These are phyloP conservation scores for Cyberlindnera euphorbiiphila DNA, from an alignment of 805 yeast genomes.

Conservation along the genomic window DNA sequence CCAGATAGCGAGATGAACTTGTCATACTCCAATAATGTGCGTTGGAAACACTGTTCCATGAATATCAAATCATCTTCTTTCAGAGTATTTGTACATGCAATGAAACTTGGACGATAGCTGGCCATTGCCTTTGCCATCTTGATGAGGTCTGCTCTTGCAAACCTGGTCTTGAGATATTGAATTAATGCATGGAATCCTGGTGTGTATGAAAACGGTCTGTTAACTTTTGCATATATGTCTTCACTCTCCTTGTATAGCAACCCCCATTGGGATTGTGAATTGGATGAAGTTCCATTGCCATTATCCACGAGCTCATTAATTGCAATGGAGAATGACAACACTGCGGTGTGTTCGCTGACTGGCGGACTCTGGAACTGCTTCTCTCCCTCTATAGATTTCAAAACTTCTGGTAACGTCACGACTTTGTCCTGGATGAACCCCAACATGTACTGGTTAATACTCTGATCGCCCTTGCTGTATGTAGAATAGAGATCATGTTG, in stretches of 20 bases:
- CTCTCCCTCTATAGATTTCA: constrained; percentile 28
- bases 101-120: constrained; percentile 85
- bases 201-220: constrained; percentile 80
- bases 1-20: constrained; percentile 81
- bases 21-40: constrained; percentile 86
- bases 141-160: constrained; percentile 65
- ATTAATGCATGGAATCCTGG: constrained; percentile 85
- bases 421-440: constrained; percentile 43
- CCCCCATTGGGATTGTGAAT: constrained; percentile 31
- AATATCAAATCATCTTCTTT: constrained; percentile 90
- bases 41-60: constrained; percentile 94
- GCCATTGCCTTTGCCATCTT: constrained; percentile 87
- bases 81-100: constrained; percentile 84
- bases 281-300: constrained; percentile 4
- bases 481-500: constrained; percentile 25
- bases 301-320: constrained; percentile 19
- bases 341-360: constrained; percentile 2
- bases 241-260: constrained; percentile 58
- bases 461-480: constrained; percentile 48
- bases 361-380: constrained; percentile 6
- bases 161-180: constrained; percentile 66
- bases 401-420: constrained; percentile 58
- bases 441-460: constrained; percentile 64
- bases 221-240: constrained; percentile 74
- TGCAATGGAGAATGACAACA: constrained; percentile 27